Percentiles rank a stretch among this genome's conserved stretches.
phyloP scores from a whole-genome alignment of 1,284 basidiomycete species.

The Leccinum ponderosum region DNA sequence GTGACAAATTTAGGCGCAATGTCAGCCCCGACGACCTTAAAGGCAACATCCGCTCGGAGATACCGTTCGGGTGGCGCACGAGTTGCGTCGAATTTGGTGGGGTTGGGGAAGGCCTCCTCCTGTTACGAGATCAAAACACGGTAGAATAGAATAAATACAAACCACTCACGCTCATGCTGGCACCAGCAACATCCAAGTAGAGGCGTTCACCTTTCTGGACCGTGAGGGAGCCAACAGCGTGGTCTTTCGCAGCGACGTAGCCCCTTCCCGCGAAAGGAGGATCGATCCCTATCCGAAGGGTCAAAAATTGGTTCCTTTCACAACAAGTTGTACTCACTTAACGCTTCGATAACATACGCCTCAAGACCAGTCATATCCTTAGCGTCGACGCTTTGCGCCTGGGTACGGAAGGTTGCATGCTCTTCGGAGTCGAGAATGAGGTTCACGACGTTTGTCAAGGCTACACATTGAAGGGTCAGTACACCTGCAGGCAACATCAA shows the following conservation, averaged over 20 bases:
- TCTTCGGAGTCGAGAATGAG: constrained; percentile 54
- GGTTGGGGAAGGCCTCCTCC: constrained; percentile 51
- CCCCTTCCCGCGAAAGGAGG: constrained; percentile 43
- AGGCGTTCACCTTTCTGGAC: constrained; percentile 51
- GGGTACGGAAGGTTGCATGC: constrained; percentile 40
- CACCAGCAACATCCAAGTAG: constrained; percentile 60
- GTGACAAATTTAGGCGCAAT: constrained; percentile 55
- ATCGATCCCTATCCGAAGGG: constrained; percentile 41
- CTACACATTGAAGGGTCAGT: constrained; percentile 32
- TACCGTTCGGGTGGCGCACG: constrained; percentile 49
- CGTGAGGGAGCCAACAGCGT: constrained; percentile 41
- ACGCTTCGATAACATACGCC: constrained; percentile 62
- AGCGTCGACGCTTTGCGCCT: constrained; percentile 38
- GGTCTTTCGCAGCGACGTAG: constrained; percentile 46
- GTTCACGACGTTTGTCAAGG: constrained; percentile 54
- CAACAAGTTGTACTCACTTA: constrained; percentile 48
- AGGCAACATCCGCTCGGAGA: constrained; percentile 54
- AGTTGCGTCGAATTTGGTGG: constrained; percentile 46
- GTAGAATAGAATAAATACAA: background rate
- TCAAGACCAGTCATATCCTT: constrained; percentile 42
- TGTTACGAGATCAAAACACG: constrained; percentile 20
- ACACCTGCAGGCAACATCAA: background rate
- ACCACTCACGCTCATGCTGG: constrained; percentile 51
- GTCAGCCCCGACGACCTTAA: constrained; percentile 56
- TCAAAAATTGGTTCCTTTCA: constrained; percentile 7